Base-by-base conservation (phyloP, 2,329 filamentous ascomycete genomes). In the Colletotrichum ledebouriae region DNA sequence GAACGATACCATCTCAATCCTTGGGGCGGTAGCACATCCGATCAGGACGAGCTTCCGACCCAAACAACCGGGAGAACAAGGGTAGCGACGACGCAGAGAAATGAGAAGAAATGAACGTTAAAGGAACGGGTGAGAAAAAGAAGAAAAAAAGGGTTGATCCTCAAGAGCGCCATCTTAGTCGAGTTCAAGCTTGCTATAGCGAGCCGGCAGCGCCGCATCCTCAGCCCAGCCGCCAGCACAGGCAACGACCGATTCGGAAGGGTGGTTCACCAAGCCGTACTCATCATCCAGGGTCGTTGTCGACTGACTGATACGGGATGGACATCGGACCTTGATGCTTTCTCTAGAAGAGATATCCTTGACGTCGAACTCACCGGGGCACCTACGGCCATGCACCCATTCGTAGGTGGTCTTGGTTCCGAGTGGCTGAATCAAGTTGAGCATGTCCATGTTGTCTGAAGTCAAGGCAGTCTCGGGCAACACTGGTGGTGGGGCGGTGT, bases 201-300 rank as follows among this genome's bases (percentile, higher is more conserved):
- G 29, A 10, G 37, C 15, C 10, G 65, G 53, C 10, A 46, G 41
- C 13, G 62, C 25, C 22, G 55, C 41, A 10, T 60, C 49, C 29
- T 66, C 61, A 37, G 66, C 66, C 66, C 66, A 69, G 49, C 56
- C 33, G 17, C 66, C 66, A 15, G 66, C 66, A 39, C 63, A 46
- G 9, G 62, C 20, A 7, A 69, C 29, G 20, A 56, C 65, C 4
- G 61, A 34, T 20, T 50, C 66, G 55, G 61, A 65, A 11, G 61
- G 55, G 6, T 69, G 66, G 55, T 69, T 69, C 33, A 59, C 17
- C 34, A 69, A 13, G 55, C 55, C 55, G 12, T 60, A 65, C 13
- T 69, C 61, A 29, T 46, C 46, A 22, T 69, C 66, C 2, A 42
- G 34, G 49, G 11, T 50, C 11, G 50, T 49, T 1, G 61, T 69